Base-by-base conservation (phyloP, 202 grass and related monocot species). In the Panicum hallii region DNA sequence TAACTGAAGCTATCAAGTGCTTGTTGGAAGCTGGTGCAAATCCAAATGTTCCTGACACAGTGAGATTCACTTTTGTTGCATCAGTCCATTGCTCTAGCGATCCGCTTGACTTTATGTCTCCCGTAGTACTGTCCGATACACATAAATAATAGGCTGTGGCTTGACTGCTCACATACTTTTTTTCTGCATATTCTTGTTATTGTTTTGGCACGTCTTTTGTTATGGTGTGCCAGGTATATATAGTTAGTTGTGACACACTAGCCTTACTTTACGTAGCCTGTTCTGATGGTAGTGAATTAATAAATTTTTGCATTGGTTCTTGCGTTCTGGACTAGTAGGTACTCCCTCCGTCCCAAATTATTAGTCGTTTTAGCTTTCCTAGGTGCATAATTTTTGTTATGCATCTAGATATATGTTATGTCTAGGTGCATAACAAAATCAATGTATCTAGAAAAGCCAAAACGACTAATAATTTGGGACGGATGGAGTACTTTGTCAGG, bases 11-110 rank as follows among this genome's bases (percentile, higher is more conserved):
- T 82, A 80, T 84, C 14, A 64, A 89, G 58, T 81, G 46, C 60
- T 80, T 89, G 36, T 32, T 92, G 83, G 73, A 89, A 77, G 80
- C 83, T 84, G 83, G 87, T 28, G 79, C 90, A 55, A 38, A 89
- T 44, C 53, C 87, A 72, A 92, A 92, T 87, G 48, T 87, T 61
- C 69, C 44, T 38, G 67, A 90, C 64, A 60, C 4, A 14, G 90
- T 92, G 36, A 75, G 79, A 55, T 74, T 82, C 50, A 5, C 20
- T 73, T 72, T 81, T 91, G 10, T 79, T 72, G 60, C 19, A 79
- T 63, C 11, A 63, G 11, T 71, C 44, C 22, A 49, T 32, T 55
- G 15, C 42, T 82, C 44, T 50, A 63, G 28, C 28, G 8, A 58
- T n/a, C 4, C 7, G 15, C 28, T 65, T 49, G 45, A 22, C 46